phyloP scores from a whole-genome alignment of 2,329 filamentous ascomycete genomes.

The Colletotrichum agaves region DNA sequence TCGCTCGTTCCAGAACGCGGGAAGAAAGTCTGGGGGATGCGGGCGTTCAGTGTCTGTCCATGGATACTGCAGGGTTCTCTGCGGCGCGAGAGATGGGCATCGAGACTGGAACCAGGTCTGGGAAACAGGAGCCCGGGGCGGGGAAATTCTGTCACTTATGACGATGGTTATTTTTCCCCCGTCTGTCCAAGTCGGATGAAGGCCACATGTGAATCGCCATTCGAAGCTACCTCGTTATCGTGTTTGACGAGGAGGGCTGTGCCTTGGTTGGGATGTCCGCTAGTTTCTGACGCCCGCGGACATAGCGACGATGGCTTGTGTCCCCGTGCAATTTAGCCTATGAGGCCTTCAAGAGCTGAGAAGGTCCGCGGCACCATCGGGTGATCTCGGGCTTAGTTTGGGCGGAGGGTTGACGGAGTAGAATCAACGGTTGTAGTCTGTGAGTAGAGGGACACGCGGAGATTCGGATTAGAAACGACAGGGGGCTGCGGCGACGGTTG shows the following conservation, averaged over 20 bases:
- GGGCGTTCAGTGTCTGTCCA: not conserved
- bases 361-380: constrained; percentile 29
- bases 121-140: not conserved
- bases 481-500: not conserved
- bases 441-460: not conserved
- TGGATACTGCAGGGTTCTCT: constrained; percentile 1
- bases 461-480: constrained; percentile 1
- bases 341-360: not conserved
- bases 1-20: not conserved
- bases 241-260: constrained; percentile 2
- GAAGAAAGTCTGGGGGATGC: not conserved
- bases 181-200: not conserved
- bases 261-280: not conserved
- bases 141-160: constrained; percentile 26
- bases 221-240: not conserved
- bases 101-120: not conserved
- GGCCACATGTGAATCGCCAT: constrained; percentile 9
- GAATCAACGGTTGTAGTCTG: not conserved
- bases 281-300: constrained; percentile 4
- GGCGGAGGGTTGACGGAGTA: not conserved
- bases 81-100: not conserved
- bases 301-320: not conserved
- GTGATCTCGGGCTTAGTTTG: constrained; percentile 14
- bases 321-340: constrained; percentile 21
- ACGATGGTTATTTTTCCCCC: not conserved